A percentile compares a stretch with the other conserved stretches of the same genome.
Conservation (phyloP, 805 yeast species). For the Metschnikowia cubensis region DNA sequence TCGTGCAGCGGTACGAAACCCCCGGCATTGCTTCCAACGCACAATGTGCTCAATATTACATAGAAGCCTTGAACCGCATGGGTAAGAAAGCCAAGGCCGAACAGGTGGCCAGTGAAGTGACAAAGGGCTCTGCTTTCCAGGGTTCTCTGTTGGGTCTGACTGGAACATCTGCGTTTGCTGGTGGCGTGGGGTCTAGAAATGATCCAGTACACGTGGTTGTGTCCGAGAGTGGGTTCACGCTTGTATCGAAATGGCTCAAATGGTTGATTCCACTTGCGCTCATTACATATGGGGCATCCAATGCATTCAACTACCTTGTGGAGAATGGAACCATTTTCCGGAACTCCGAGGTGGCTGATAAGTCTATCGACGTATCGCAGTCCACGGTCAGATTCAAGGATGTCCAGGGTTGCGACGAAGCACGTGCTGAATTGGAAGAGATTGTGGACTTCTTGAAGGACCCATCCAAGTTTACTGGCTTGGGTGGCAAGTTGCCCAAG, state of each 20-base stretch:
- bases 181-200: constrained; percentile 55
- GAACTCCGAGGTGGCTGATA: constrained; percentile 66
- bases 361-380: constrained; percentile 77
- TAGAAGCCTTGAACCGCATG: constrained; percentile 72
- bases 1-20: constrained; percentile 89
- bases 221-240: constrained; percentile 75
- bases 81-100: constrained; percentile 81
- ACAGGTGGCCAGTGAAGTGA: constrained; percentile 40
- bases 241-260: constrained; percentile 81
- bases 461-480: constrained; percentile 91
- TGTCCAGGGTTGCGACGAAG: constrained; percentile 98
- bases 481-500: constrained; percentile 96
- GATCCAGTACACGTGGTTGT: constrained; percentile 95
- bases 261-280: constrained; percentile 83
- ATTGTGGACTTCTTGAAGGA: constrained; percentile 96
- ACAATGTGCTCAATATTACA: constrained; percentile 74
- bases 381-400: constrained; percentile 87
- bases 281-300: constrained; percentile 74
- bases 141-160: constrained; percentile 4
- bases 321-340: constrained; percentile 83
- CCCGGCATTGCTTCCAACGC: constrained; percentile 84
- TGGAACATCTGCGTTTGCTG: constrained; percentile 25
- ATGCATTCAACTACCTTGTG: constrained; percentile 70
- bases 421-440: constrained; percentile 94
- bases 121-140: constrained; percentile 8